A percentile compares a stretch with the other conserved stretches of the same genome.
These are phyloP conservation scores for Podosphaera fusca DNA, from an alignment of 2,329 filamentous ascomycete genomes.

Conservation along the genomic window DNA sequence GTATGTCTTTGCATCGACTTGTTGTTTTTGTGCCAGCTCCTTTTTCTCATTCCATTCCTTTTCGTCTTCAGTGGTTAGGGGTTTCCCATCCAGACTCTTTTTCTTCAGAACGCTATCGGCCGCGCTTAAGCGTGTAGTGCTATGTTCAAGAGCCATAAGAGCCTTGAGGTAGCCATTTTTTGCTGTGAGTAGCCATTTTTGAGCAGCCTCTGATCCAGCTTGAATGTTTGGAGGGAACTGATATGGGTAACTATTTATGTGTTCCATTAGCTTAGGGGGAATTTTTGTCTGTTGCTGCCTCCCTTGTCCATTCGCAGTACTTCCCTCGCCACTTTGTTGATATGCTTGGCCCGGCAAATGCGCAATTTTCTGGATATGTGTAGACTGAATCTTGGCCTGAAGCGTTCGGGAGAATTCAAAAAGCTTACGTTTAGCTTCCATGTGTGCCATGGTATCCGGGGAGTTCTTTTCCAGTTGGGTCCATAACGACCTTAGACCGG, in stretches of 20 bases:
- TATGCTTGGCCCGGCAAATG: constrained; percentile 5
- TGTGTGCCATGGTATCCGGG: constrained; percentile 25
- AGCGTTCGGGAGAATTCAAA: constrained; percentile 36
- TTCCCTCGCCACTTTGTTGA: constrained; percentile 5
- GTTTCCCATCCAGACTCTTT: constrained; percentile 21
- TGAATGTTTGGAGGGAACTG: constrained; percentile 21
- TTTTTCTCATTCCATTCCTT: constrained; percentile 22
- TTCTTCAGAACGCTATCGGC: constrained; percentile 23
- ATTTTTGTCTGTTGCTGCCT: constrained; percentile 9
- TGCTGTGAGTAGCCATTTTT: constrained; percentile 25
- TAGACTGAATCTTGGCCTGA: constrained; percentile 24
- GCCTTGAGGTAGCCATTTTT: constrained; percentile 25
- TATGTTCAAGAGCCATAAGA: constrained; percentile 26
- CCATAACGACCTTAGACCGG: constrained; percentile 31
- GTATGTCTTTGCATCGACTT: constrained; percentile 25
- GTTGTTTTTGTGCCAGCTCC: constrained; percentile 22
- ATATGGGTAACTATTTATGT: constrained; percentile 26
- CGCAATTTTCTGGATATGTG: constrained; percentile 4
- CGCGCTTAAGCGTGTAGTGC: constrained; percentile 19
- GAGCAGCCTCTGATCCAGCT: constrained; percentile 20
- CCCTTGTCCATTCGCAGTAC: constrained; percentile 5
- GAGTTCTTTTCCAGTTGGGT: constrained; percentile 24
- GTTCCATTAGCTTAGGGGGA: constrained; percentile 19
- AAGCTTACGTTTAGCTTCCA: constrained; percentile 32
- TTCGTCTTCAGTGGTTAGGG: constrained; percentile 24